A percentile compares a stretch with the other conserved stretches of the same genome.
Conservation (phyloP, 2,329 filamentous ascomycete species). For the Fusarium nematophilum region DNA sequence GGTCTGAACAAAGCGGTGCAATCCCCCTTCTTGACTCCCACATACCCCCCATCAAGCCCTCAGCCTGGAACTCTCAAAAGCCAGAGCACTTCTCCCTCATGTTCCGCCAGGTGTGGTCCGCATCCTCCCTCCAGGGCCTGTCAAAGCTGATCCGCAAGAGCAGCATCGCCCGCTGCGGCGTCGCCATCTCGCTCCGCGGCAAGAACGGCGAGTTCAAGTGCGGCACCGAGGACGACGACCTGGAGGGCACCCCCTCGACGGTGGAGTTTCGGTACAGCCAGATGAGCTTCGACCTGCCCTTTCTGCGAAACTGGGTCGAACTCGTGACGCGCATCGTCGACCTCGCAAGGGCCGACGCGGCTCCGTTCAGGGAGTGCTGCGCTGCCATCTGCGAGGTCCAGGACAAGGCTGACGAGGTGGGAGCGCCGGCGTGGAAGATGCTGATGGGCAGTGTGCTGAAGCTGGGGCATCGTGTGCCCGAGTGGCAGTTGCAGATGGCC, state of each 20-base stretch:
- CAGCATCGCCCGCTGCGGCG: not conserved
- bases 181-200: slow-evolving; percentile 11
- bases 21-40: not conserved
- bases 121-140: not conserved
- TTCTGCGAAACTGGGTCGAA: slow-evolving; percentile 38
- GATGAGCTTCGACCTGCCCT: slow-evolving; percentile 39
- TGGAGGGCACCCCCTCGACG: slow-evolving; percentile 30
- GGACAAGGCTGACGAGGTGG: not conserved
- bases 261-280: slow-evolving; percentile 43
- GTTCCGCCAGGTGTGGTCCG: slow-evolving; percentile 24
- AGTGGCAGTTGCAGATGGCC: slow-evolving; percentile 36
- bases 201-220: rapidly evolving
- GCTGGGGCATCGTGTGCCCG: slow-evolving; percentile 25
- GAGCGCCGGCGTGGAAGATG: slow-evolving; percentile 14
- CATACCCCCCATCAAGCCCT: not conserved
- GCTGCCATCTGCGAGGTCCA: not conserved
- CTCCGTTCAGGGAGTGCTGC: not conserved
- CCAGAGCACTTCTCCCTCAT: not conserved
- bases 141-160: not conserved
- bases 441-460: slow-evolving; percentile 18
- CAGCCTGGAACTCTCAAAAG: slow-evolving; percentile 18
- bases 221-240: not conserved
- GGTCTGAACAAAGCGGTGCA: not conserved
- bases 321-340: slow-evolving; percentile 26
- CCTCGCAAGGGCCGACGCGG: slow-evolving; percentile 18